phyloP scores from a whole-genome alignment of 2,329 filamentous ascomycete genomes.

The Hirsutella rhossiliensis region DNA sequence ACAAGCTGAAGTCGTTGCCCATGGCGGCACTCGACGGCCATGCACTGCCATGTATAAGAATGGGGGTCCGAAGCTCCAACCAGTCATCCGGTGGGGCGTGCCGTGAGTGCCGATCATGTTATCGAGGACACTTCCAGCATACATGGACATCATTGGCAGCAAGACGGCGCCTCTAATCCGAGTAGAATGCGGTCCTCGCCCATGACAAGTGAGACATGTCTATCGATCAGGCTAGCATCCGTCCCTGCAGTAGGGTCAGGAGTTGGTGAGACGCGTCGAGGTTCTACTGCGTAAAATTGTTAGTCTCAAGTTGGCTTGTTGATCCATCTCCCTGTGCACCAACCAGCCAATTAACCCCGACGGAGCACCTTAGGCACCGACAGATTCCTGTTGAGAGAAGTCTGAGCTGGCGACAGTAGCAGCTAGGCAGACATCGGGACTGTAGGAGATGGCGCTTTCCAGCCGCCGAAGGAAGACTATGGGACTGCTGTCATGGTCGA shows the following conservation, averaged over 20 bases:
- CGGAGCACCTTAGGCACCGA: neutral
- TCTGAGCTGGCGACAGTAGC: neutral
- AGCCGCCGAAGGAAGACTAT: no score
- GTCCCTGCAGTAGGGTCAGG: neutral
- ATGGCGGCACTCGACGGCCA: slow-evolving; percentile 1
- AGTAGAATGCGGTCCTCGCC: neutral
- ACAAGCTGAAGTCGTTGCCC: slow-evolving; percentile 1
- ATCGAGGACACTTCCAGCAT: neutral
- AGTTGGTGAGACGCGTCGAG: neutral
- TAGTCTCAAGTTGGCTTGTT: neutral
- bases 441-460: no score
- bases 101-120: slow-evolving; percentile 2
- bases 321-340: neutral
- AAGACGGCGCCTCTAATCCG: neutral
- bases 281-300: neutral
- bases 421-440: no score
- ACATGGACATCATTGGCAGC: neutral
- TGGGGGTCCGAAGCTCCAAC: slow-evolving; percentile 6
- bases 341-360: neutral
- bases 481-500: no score
- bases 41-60: slow-evolving; percentile 9
- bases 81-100: neutral
- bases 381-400: neutral
- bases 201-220: neutral
- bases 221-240: neutral